Base-by-base conservation (phyloP, 805 yeast species). In the Zygoascus flipseniorum region DNA sequence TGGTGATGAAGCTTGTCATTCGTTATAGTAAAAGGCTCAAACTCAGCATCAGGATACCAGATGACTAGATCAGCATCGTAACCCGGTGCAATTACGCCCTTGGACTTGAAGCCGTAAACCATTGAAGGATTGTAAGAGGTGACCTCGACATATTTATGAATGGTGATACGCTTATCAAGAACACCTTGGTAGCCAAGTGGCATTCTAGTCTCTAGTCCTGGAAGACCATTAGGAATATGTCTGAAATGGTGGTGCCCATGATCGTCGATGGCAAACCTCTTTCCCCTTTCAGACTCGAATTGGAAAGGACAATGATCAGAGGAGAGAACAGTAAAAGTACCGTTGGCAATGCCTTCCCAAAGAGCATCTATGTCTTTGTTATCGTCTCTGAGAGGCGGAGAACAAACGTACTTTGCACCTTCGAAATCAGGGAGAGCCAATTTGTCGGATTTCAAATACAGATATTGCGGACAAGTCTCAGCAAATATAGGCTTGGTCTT, bases 381-480 rank as follows among this genome's bases (percentile, higher is more conserved):
- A 18, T 67, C 65, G 46, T 71, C 72, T 60, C 80, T 68, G 50
- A 76, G 57, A 3, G 80, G 80, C 1, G 80, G 80, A 1, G 80
- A 76, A 57, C 80, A 76, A 20, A 76, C 69, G 56, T 71, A 73
- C 61, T 76, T 76, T 11, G 80, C 79, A 8, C 79, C 80, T 54
- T 70, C 73, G 56, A 74, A 76, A 52, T 67, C 63, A 10, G 62
- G 60, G 2, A 62, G 62, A 51, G 67, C 67, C 51, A 73, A 58
- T 20, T 63, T 64, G 41, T 72, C 75, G 32, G 73, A 69, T 2
- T 77, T 73, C 26, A 76, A 58, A 52, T 74, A 71, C 31, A 76
- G 61, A 55, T 76, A 76, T 63, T 76, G 80, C 10, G 80, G 79
- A 56, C 80, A 76, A 1, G 80, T 76, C 57, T 76, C 79, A 6